phyloP scores from a whole-genome alignment of 352 stramenopile species.

The Phytophthora europaea region DNA sequence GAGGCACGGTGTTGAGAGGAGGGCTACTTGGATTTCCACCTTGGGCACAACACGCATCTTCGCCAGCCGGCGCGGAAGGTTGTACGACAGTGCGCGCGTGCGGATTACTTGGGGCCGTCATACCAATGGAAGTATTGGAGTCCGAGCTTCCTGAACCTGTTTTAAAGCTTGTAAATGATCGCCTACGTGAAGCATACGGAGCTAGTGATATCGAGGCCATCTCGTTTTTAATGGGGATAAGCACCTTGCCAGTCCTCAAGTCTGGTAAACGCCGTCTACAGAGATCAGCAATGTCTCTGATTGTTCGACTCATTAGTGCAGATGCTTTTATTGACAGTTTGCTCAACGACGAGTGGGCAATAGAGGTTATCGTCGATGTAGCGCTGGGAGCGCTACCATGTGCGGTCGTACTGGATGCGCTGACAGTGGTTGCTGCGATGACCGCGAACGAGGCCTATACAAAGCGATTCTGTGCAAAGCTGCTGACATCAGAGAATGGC shows the following conservation, averaged over 20 bases:
- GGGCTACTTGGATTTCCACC: slow-evolving; percentile 26
- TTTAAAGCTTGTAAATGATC: slow-evolving; percentile 13
- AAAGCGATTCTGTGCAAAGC: slow-evolving; percentile 24
- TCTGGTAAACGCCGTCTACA: slow-evolving; percentile 14
- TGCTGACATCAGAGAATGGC: background rate
- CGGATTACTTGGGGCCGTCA: slow-evolving; percentile 12
- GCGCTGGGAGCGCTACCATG: slow-evolving; percentile 15
- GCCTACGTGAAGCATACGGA: slow-evolving; percentile 10
- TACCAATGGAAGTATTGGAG: slow-evolving; percentile 21
- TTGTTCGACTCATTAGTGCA: slow-evolving; percentile 17
- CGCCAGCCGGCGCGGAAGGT: background rate
- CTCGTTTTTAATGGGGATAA: slow-evolving; percentile 4
- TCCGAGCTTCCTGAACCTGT: slow-evolving; percentile 13
- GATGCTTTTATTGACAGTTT: slow-evolving; percentile 26
- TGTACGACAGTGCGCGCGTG: slow-evolving; percentile 10
- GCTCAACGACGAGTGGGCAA: slow-evolving; percentile 24
- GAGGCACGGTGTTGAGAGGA: slow-evolving; percentile 21
- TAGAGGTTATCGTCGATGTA: slow-evolving; percentile 25
- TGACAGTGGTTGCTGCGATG: slow-evolving; percentile 18
- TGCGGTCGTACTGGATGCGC: slow-evolving; percentile 19
- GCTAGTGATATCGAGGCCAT: slow-evolving; percentile 13
- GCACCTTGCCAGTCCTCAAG: background rate
- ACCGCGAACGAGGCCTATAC: slow-evolving; percentile 18
- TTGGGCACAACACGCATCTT: slow-evolving; percentile 8
- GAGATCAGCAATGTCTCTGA: slow-evolving; percentile 21